Evolutionary conservation across 2,329 filamentous ascomycete genomes (phyloP), one percentile per base, ranked within the genome.

Genomic region (Colletotrichum higginsianum): DNA sequence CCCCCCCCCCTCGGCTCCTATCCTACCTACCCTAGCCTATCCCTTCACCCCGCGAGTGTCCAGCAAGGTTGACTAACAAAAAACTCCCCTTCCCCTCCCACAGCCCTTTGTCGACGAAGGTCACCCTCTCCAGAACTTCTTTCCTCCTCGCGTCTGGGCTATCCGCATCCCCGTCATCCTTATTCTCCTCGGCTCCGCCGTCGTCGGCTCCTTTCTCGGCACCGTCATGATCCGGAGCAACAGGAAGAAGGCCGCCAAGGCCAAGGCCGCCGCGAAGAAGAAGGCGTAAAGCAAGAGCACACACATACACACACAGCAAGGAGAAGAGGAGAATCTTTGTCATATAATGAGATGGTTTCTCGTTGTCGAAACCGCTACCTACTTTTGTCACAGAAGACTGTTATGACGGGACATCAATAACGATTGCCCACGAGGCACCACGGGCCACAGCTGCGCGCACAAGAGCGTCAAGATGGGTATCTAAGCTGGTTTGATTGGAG

Each of bases 141-240:
- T 99, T 86, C 96, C 94, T 74, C 96, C 96, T 57, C 95, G 96
- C 82, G 95, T 98, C 81, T 99, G 96, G 96, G 96, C 96, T 73
- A 98, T 99, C 81, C 95, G 96, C 82, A 96, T 99, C 79, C 96
- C 96, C 77, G 96, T 99, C 78, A 98, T 99, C 81, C 91, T 99
- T 76, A 92, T 98, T 74, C 91, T 99, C 57, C 88, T 99, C 76
- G 95, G 93, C 75, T 95, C 92, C 72, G 95, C 96, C 71, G 95
- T 99, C 72, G 96, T 99, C 73, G 96, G 96, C 75, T 97, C 94
- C 72, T 99, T 99, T 87, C 88, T 99, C 76, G 93, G 93, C 78
- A 92, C 98, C 80, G 96, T 99, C 80, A 99, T 99, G 96, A 98
- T 99, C 85, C 91, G 94, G 82, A 98, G 96, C 88, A 98, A 98